phyloP scores from a whole-genome alignment of 2,329 filamentous ascomycete species.

The Fusarium sp. region DNA sequence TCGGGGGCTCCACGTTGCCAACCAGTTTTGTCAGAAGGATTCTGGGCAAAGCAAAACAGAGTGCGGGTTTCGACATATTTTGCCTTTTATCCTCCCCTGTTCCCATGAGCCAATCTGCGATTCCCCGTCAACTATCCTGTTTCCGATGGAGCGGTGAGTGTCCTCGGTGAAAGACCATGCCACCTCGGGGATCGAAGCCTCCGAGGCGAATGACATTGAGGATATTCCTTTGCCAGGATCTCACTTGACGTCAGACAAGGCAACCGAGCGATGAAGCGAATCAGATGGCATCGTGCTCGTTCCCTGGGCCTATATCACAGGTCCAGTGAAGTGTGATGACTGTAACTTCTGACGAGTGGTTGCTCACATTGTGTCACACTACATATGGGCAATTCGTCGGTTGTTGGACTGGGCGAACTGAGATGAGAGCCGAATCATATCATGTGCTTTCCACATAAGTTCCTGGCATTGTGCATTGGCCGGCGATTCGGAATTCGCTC shows the following conservation, averaged over 20 bases:
- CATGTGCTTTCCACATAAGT: background rate
- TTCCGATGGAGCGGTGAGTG: slow-evolving; percentile 37
- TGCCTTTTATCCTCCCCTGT: slow-evolving; percentile 9
- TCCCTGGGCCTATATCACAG: background rate
- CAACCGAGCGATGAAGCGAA: background rate
- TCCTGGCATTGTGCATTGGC: background rate
- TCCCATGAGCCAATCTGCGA: slow-evolving; percentile 15
- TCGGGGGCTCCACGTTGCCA: slow-evolving; percentile 29
- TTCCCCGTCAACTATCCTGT: slow-evolving; percentile 16
- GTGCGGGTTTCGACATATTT: slow-evolving; percentile 18
- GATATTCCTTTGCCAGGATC: background rate
- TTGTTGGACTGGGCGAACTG: background rate
- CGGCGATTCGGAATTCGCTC: background rate
- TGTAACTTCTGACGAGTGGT: background rate
- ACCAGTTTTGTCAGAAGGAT: slow-evolving; percentile 18
- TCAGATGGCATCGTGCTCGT: background rate
- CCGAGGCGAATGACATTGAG: background rate
- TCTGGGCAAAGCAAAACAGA: slow-evolving; percentile 2
- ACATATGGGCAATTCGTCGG: background rate
- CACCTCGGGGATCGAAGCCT: background rate
- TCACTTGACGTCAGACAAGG: slow-evolving; percentile 13
- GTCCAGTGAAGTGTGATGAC: background rate
- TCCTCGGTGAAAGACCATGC: slow-evolving; percentile 3
- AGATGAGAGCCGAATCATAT: background rate
- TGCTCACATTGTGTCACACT: background rate